These are phyloP conservation scores for Cryptococcus depauperatus DNA, from an alignment of 1,284 basidiomycete species.

Conservation along the genomic window DNA sequence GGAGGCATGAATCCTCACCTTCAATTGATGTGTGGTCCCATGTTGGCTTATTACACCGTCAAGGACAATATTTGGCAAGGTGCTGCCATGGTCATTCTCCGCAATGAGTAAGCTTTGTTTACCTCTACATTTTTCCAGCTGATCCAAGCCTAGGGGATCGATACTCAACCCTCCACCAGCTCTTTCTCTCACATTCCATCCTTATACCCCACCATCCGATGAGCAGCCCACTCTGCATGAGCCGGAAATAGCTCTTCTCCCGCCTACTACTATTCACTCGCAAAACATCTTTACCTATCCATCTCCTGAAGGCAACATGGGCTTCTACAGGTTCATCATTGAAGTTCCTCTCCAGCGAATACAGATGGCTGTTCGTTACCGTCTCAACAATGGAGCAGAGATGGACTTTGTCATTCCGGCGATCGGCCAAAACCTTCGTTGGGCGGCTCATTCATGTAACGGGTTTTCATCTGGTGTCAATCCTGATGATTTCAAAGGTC, in stretches of 20 bases:
- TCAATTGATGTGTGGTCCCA: slow-evolving; percentile 58
- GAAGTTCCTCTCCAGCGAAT: slow-evolving; percentile 63
- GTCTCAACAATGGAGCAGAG: slow-evolving; percentile 66
- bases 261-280: slow-evolving; percentile 48
- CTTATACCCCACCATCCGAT: slow-evolving; percentile 25
- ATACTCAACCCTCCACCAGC: slow-evolving; percentile 67
- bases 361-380: slow-evolving; percentile 74
- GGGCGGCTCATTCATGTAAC: slow-evolving; percentile 64
- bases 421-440: slow-evolving; percentile 74
- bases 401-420: slow-evolving; percentile 80
- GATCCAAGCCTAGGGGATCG: slow-evolving; percentile 48
- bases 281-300: slow-evolving; percentile 74
- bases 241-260: slow-evolving; percentile 11
- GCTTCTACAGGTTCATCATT: slow-evolving; percentile 92
- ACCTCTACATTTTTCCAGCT: not conserved
- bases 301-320: slow-evolving; percentile 62
- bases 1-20: slow-evolving; percentile 45
- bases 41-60: slow-evolving; percentile 85
- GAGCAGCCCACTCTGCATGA: slow-evolving; percentile 16
- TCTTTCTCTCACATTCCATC: slow-evolving; percentile 54
- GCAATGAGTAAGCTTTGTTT: slow-evolving; percentile 19
- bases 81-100: slow-evolving; percentile 57
- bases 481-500: slow-evolving; percentile 47
- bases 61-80: slow-evolving; percentile 72
- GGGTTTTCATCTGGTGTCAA: slow-evolving; percentile 51